Conservation (phyloP, 306 rosid genomes). For the Pyrus pyrifolia region DNA sequence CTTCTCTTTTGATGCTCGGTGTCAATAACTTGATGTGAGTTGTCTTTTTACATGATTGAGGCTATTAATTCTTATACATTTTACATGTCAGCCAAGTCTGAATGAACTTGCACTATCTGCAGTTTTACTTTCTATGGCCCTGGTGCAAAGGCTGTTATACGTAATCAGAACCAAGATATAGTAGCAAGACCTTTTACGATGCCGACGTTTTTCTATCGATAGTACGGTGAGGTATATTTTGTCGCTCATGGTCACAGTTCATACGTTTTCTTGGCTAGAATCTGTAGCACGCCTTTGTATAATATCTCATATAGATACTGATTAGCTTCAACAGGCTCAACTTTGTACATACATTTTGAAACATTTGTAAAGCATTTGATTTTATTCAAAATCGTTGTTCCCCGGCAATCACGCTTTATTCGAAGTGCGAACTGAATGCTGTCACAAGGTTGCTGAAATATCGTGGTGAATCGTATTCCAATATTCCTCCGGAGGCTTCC, state of each 20-base stretch:
- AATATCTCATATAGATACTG: background rate
- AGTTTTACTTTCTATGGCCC: slow-evolving; percentile 13
- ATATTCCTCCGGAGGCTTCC: background rate
- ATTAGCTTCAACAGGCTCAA: background rate
- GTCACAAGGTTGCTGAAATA: background rate
- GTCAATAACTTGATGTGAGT: slow-evolving; percentile 39
- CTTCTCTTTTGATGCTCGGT: slow-evolving; percentile 57
- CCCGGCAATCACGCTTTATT: background rate
- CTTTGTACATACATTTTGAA: slow-evolving; percentile 23
- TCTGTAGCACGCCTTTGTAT: slow-evolving; percentile 3
- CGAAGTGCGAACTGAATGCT: background rate
- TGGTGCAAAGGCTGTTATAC: slow-evolving; percentile 6
- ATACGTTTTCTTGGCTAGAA: background rate
- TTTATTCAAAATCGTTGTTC: background rate
- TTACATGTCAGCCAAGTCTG: background rate
- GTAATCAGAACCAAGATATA: background rate
- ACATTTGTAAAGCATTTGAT: slow-evolving; percentile 19
- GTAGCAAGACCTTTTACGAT: background rate
- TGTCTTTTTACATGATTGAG: background rate
- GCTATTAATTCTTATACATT: background rate
- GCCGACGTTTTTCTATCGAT: slow-evolving; percentile 7
- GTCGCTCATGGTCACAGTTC: background rate
- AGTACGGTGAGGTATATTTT: slow-evolving; percentile 9
- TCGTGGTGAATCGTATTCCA: background rate
- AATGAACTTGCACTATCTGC: background rate